These are phyloP conservation scores for Microsporum ferrugineum DNA, from an alignment of 2,329 filamentous ascomycete genomes.

Conservation along the genomic window DNA sequence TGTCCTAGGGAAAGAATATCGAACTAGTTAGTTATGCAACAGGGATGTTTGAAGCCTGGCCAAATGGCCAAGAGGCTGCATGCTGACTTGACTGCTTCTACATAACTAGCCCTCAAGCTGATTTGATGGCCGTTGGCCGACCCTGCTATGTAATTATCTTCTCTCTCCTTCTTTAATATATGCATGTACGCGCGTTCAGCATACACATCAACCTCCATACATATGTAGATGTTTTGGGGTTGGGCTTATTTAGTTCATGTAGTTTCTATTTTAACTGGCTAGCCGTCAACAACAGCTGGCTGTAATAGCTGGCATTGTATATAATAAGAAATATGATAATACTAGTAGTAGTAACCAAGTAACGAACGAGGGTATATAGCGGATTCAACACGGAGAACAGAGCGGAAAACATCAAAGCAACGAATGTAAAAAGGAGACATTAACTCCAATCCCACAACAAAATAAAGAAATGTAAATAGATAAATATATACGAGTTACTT, in stretches of 20 bases:
- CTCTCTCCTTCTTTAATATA: not conserved
- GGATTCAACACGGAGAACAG: not conserved
- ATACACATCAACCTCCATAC: not conserved
- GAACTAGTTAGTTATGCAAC: not conserved
- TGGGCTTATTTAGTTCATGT: not conserved
- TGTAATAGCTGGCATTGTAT: not conserved
- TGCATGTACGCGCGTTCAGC: not conserved
- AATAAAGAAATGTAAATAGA: not conserved
- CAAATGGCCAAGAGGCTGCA: not conserved
- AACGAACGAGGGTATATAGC: slow-evolving; percentile 5
- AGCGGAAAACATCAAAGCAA: not conserved
- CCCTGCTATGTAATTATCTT: not conserved
- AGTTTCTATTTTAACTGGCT: not conserved
- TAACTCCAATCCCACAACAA: not conserved
- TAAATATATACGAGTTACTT: not conserved
- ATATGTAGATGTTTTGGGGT: not conserved
- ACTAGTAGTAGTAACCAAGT: not conserved
- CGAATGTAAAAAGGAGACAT: not conserved
- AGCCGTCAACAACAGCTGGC: not conserved
- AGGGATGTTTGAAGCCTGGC: not conserved
- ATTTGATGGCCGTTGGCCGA: not conserved
- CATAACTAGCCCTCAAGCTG: not conserved
- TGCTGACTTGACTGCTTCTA: not conserved
- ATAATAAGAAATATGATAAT: not conserved
- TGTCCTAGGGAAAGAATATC: not conserved